phyloP scores from a whole-genome alignment of 2,329 filamentous ascomycete species.

The Amauroascus niger region DNA sequence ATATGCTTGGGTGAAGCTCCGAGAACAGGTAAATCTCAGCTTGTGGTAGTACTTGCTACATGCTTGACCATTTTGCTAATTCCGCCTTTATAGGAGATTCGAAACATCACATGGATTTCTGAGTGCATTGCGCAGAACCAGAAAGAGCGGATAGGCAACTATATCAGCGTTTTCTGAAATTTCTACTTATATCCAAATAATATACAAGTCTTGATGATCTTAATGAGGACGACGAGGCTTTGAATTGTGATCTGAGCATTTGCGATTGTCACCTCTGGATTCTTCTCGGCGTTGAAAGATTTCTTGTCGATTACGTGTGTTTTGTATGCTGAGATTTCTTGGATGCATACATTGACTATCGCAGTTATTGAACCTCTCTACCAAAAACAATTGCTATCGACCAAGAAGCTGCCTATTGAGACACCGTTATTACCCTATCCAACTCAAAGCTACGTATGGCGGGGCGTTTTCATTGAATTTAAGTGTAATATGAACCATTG shows the following conservation, averaged over 20 bases:
- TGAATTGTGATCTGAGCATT: background rate
- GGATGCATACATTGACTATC: no score
- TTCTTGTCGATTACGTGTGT: background rate
- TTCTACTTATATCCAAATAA: background rate
- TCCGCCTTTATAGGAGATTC: slow-evolving; percentile 64
- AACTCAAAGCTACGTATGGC: no score
- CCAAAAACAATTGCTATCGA: no score
- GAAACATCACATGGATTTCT: slow-evolving; percentile 98
- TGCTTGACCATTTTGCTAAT: slow-evolving; percentile 20
- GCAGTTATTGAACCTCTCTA: no score
- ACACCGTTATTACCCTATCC: no score
- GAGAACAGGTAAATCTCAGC: slow-evolving; percentile 74
- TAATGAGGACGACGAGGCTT: background rate
- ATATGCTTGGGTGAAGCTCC: slow-evolving; percentile 94
- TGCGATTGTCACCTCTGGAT: background rate
- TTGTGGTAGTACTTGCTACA: background rate
- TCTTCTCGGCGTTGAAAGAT: background rate
- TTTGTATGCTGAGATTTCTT: background rate
- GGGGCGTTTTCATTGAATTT: no score
- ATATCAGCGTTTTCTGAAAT: slow-evolving; percentile 86
- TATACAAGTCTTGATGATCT: background rate
- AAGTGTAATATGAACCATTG: no score
- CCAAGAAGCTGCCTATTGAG: no score
- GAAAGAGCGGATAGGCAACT: slow-evolving; percentile 97
- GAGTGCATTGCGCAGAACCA: slow-evolving; percentile 99